Evolutionary conservation across 2,329 filamentous ascomycete genomes (phyloP), one percentile per base, ranked within the genome.

Genomic region (Calonectria fujianensis): DNA sequence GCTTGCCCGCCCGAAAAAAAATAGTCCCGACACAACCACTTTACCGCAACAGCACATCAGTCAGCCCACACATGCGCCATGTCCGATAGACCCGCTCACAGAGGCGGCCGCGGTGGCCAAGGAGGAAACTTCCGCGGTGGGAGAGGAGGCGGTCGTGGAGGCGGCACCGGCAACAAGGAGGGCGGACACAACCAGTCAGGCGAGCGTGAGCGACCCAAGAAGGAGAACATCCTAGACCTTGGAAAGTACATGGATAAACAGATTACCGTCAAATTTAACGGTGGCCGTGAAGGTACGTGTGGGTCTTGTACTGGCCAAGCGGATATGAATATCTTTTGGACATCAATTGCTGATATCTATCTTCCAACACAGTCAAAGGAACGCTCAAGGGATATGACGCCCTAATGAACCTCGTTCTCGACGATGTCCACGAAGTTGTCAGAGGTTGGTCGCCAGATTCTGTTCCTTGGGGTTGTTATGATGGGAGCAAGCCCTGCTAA

Each of bases 231-330:
- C 82, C 91, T 99, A 69, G 96, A 99, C 83, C 86, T 99, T 82
- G 92, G 90, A 84, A 98, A 98, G 88, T 99, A 98, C 86, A 96
- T 98, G 94, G 96, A 99, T 86, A 98, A 98, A 91, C 91, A 94
- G 83, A 95, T 99, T 80, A 94, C 91, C 13, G 96, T 99, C 84
- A 98, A 98, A 87, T 98, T 99, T 86, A 98, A 95, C 83, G 97
- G 97, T 52, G 97, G 97, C 1, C 89, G 96, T 75, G 96, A 98
- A 89, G 95, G 96, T 97, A 83, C 75, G 90, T 45, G 51, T 10
- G 41, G 18, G n/a, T 61, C 31, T 18, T 35, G 24, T 24, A 3
- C 24, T 63, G 20, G 31, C 20, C 29, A 20, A 4, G 16, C 32
- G 18, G 41, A 45, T 32, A 9, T 18, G 31, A 5, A 10, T 9